Conservation (phyloP, 352 stramenopile species). For the Blastocystis sp. region DNA sequence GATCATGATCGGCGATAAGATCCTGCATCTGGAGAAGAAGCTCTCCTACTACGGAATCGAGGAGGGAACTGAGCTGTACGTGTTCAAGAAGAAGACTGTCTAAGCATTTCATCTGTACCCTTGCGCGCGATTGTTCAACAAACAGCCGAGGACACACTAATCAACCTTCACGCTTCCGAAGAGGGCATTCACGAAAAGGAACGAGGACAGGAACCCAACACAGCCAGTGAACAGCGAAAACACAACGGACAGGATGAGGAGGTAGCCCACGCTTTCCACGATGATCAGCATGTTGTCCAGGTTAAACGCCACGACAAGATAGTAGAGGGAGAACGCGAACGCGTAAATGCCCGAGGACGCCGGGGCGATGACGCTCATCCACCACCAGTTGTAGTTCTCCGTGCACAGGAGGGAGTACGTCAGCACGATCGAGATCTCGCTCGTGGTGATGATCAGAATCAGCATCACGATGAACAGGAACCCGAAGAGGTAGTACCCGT, state of each 20-base stretch:
- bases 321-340: conserved; percentile 97
- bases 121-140: conserved; percentile 5
- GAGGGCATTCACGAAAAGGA: conserved; percentile 97
- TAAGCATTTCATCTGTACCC: conserved; percentile 25
- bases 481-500: conserved; percentile 98
- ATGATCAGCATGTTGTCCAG: conserved; percentile 48
- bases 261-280: conserved; percentile 54
- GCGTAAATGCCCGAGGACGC: conserved; percentile 93
- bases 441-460: conserved; percentile 95
- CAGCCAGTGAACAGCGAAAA: conserved; percentile 91
- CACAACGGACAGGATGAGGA: conserved; percentile 87
- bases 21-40: conserved; percentile 68
- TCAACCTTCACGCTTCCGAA: conserved; percentile 95
- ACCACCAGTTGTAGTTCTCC: conserved; percentile 99
- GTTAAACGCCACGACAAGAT: conserved; percentile 77
- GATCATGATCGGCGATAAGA: conserved; percentile 67
- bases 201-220: conserved; percentile 90
- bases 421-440: conserved; percentile 98
- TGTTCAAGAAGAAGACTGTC: conserved; percentile 68
- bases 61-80: conserved; percentile 60
- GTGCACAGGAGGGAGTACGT: conserved; percentile 98
- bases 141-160: conserved; percentile 74
- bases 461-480: conserved; percentile 96
- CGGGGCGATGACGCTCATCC: conserved; percentile 93
- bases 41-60: conserved; percentile 67